Evolutionary conservation across 2,329 filamentous ascomycete species (phyloP), one percentile per base, ranked within the genome.

Genomic region (Venturia nashicola): DNA sequence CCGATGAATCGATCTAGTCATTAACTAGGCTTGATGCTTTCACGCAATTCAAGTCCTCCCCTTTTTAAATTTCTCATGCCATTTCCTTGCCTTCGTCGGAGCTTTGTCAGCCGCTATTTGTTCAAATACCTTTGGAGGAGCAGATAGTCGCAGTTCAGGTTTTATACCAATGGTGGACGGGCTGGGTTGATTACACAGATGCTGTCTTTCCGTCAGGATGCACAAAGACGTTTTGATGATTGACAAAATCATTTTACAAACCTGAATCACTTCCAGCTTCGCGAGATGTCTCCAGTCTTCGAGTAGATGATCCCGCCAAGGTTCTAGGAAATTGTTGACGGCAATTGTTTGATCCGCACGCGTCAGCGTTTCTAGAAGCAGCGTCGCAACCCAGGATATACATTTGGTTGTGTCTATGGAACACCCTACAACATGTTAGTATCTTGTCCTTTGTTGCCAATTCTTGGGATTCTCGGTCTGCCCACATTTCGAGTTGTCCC

Each of bases 271-370:
- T 18, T 61, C 63, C 62, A 65, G 36, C 20, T 27, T 40, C n/a
- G 48, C 51, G 3, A 76, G 71, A 14, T 65, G 65, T 63, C 75
- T 73, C 76, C 76, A 78, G 39, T 71, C 65, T 64, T 78, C 77
- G n/a, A 76, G 76, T 44, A 78, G 68, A 61, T 72, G 70, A 65
- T 78, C 75, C 65, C 73, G 76, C 77, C 77, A 78, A 12, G 68
- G 68, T 59, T 70, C 70, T 9, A 77, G 61, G 43, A 75, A 77
- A 9, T 75, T 71, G 43, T 66, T 71, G 14, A 42, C 71, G 68
- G 16, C 69, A 69, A 64, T 74, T 67, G 8, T 75, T 71, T 44
- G 70, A 69, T 42, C 65, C 67, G 8, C 71, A 5, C 74, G 73
- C 27, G 76, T 75, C 27, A 64, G 71, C 18, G 74, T 72, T 65